Conservation (phyloP, 2,329 filamentous ascomycete genomes). For the Leptographium flavum region DNA sequence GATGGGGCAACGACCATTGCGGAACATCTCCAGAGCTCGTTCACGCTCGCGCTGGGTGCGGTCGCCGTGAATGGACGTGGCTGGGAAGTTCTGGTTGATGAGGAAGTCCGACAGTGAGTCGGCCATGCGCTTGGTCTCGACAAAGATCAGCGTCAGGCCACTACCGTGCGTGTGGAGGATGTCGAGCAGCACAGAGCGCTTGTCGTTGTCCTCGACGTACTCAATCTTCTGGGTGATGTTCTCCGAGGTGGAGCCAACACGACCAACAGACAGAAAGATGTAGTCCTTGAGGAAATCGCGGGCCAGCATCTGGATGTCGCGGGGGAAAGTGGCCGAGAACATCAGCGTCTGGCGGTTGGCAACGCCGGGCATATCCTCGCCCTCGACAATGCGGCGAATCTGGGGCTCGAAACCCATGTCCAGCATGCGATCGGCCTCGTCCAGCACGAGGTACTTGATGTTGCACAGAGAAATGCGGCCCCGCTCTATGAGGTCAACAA, state of each 20-base stretch:
- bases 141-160: slow-evolving; percentile 90
- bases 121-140: slow-evolving; percentile 99
- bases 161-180: slow-evolving; percentile 87
- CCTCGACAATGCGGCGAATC: slow-evolving; percentile 95
- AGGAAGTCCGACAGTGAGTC: slow-evolving; percentile 96
- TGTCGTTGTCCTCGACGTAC: slow-evolving; percentile 87
- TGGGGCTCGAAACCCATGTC: slow-evolving; percentile 99
- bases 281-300: slow-evolving; percentile 99
- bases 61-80: slow-evolving; percentile 96
- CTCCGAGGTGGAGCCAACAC: slow-evolving; percentile 98
- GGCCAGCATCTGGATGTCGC: slow-evolving; percentile 97
- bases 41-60: slow-evolving; percentile 98
- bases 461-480: slow-evolving; percentile 93
- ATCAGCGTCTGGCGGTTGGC: slow-evolving; percentile 90
- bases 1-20: slow-evolving; percentile 87
- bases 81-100: slow-evolving; percentile 96
- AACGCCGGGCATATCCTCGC: slow-evolving; percentile 89
- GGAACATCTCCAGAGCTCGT: slow-evolving; percentile 94
- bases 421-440: slow-evolving; percentile 99
- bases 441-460: slow-evolving; percentile 98
- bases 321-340: slow-evolving; percentile 98
- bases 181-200: slow-evolving; percentile 92
- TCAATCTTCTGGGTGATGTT: slow-evolving; percentile 99
- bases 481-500: slow-evolving; percentile 96
- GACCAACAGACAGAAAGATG: slow-evolving; percentile 95